A percentile compares a stretch with the other conserved stretches of the same genome.
Conservation (phyloP, 441 rosid genomes). For the Euphorbia corollata region DNA sequence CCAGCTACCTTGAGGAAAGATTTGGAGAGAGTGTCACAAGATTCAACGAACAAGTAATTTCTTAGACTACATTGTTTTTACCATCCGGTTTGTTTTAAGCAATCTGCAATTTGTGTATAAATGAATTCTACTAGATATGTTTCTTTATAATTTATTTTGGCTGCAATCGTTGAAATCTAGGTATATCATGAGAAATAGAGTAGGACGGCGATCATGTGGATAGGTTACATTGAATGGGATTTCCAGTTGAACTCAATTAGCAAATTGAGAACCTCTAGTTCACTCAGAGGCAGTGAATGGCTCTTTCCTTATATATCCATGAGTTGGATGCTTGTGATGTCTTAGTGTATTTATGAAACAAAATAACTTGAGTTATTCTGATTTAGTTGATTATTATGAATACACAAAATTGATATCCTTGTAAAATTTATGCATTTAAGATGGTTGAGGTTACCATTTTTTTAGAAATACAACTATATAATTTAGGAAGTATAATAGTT, state of each 20-base stretch:
- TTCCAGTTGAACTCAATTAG: too few relatives aligned
- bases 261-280: too few relatives aligned
- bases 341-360: too few relatives aligned
- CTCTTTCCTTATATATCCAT: too few relatives aligned
- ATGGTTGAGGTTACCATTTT: background rate
- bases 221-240: too few relatives aligned
- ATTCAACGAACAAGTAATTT: constrained; percentile 42
- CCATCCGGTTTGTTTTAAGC: background rate
- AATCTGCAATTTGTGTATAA: background rate
- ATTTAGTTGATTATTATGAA: background rate
- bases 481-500: too few relatives aligned
- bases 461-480: background rate
- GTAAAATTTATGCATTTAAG: background rate
- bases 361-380: background rate
- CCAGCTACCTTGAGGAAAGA: constrained; percentile 52
- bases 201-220: too few relatives aligned
- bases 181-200: too few relatives aligned
- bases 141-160: background rate
- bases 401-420: background rate
- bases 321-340: background rate
- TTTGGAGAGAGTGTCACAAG: constrained; percentile 39
- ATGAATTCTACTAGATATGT: background rate
- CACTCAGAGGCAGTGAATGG: too few relatives aligned
- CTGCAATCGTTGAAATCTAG: too few relatives aligned
- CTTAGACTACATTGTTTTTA: constrained; percentile 3